Evolutionary conservation across 495 filamentous ascomycete genomes (phyloP), one percentile per base, ranked within the genome.

Genomic region (Paragyromitra xinjiangensis): DNA sequence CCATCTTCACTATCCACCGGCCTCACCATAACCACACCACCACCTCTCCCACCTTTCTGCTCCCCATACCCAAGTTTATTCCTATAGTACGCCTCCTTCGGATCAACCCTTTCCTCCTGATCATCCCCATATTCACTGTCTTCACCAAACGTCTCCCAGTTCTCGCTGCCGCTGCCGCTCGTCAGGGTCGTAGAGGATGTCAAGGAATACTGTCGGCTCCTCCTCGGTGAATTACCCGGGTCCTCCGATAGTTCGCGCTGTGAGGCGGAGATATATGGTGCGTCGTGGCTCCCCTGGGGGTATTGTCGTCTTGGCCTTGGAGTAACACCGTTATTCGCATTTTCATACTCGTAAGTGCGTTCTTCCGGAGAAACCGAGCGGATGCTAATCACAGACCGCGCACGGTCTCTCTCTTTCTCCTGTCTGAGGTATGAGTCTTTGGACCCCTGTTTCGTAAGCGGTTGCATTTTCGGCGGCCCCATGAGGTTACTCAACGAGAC

Each of bases 141-240:
- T 16, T 19, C 78, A 29, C 77, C 78, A 61, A 75, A 79, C 1
- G 78, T 80, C 66, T 80, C 78, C 78, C 78, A 80, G 24, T 80
- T 80, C 22, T 80, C 78, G 11, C 78, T 80, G 14, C 78, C 71
- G 50, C 70, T 75, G 7, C 71, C 55, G 22, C 65, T 69, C 9
- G 77, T 58, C 34, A 75, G 39, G 14, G 74, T 77, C 12, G 74
- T 48, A 3, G 74, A 77, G 42, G 69, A 73, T 8, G 74, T 73
- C 9, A 73, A 26, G 1, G 69, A 73, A 34, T 58, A 72, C 61
- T 77, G 63, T 7, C 74, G 50, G 16, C 71, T 51, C 11, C 69
- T 64, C 26, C 69, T 64, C 26, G 39, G 59, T 22, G 51, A 61
- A 40, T 66, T 45, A 6, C 24, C 45, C 6, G 56, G 63, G 56